Percentiles rank a stretch among this genome's conserved stretches.
phyloP scores from a whole-genome alignment of 2,329 filamentous ascomycete species.

The Coniochaeta sp. region DNA sequence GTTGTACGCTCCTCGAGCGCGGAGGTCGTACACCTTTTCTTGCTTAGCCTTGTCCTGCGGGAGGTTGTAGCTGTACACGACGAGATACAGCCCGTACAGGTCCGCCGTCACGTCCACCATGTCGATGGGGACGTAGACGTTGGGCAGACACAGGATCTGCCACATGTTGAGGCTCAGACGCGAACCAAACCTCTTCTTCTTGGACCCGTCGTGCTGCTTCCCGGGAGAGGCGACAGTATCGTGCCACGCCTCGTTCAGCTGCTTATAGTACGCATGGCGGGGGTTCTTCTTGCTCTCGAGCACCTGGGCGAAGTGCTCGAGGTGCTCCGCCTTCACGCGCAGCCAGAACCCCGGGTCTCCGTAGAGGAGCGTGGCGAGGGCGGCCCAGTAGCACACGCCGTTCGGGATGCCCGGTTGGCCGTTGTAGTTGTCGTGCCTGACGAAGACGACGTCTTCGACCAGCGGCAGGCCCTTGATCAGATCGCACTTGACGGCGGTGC shows the following conservation, averaged over 20 bases:
- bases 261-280: slow-evolving; percentile 17
- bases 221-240: not conserved
- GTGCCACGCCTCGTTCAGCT: slow-evolving; percentile 16
- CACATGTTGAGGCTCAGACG: slow-evolving; percentile 23
- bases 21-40: slow-evolving; percentile 16
- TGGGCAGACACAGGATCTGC: slow-evolving; percentile 22
- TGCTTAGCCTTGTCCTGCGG: not conserved
- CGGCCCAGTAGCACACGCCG: slow-evolving; percentile 25
- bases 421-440: slow-evolving; percentile 16
- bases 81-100: slow-evolving; percentile 24
- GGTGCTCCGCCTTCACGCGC: slow-evolving; percentile 26
- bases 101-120: slow-evolving; percentile 25
- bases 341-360: slow-evolving; percentile 17
- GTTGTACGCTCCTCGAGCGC: slow-evolving; percentile 23
- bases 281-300: slow-evolving; percentile 18
- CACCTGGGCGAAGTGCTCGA: slow-evolving; percentile 18
- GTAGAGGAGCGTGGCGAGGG: slow-evolving; percentile 20
- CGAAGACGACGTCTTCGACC: slow-evolving; percentile 23
- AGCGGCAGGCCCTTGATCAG: slow-evolving; percentile 23
- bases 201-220: too few species aligned
- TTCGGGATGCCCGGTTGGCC: not conserved
- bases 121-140: slow-evolving; percentile 19
- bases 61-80: slow-evolving; percentile 19
- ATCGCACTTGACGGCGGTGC: not conserved
- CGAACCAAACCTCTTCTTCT: not conserved